phyloP scores from a whole-genome alignment of 73 alveolate genomes.

The Symbiodinium natans region DNA sequence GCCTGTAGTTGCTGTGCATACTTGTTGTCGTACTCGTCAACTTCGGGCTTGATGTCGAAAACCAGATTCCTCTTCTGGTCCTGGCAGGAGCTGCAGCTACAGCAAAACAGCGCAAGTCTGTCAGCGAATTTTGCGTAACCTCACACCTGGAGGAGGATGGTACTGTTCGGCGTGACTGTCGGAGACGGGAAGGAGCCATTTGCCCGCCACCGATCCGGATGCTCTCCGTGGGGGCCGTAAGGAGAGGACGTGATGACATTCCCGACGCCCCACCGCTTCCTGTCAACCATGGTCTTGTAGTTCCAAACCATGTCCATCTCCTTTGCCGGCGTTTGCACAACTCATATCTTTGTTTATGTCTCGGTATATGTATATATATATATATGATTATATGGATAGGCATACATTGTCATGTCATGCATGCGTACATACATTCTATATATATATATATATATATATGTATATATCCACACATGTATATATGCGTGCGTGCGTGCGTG shows the following conservation, averaged over 20 bases:
- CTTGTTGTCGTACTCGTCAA: neutral
- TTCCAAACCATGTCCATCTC: constrained; percentile 1
- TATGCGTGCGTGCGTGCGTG: too few species aligned
- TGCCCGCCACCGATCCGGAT: constrained; percentile 4
- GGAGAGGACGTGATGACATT: constrained; percentile 7
- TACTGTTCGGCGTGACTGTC: neutral
- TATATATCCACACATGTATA: too few species aligned
- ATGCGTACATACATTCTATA: too few species aligned
- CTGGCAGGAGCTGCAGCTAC: neutral
- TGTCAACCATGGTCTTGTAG: neutral
- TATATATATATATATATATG: too few species aligned
- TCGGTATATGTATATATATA: too few species aligned
- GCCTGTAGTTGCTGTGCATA: neutral
- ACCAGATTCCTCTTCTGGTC: neutral
- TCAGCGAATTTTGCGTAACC: neutral
- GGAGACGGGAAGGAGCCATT: constrained; percentile 8
- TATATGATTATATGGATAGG: too few species aligned
- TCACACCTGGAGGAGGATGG: neutral
- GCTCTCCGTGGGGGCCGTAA: constrained; percentile 17
- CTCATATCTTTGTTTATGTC: too few species aligned
- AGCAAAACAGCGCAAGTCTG: too few species aligned
- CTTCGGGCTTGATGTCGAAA: neutral
- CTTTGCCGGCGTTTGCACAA: too few species aligned
- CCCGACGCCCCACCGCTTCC: constrained; percentile 29
- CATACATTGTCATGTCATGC: too few species aligned